Evolutionary conservation across 2,329 filamentous ascomycete species (phyloP), one percentile per base, ranked within the genome.

Genomic region (Venturia oleaginea): DNA sequence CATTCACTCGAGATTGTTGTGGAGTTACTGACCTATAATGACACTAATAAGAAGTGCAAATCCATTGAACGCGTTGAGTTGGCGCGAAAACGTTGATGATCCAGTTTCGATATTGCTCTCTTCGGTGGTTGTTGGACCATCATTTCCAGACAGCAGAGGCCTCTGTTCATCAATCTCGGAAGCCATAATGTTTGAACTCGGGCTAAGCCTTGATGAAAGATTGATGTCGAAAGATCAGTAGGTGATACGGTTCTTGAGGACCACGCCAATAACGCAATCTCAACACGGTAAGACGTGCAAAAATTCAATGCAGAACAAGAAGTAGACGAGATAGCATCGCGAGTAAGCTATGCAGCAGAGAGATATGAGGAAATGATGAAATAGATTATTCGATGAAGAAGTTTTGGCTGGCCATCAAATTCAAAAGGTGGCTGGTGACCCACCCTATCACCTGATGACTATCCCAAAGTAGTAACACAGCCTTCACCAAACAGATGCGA

Each of bases 51-150:
- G 51, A 40, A 63, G 51, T n/a, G 62, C 62, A 22, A 51, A 63
- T 7, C 62, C 62, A 48, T 63, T 63, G 32, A 55, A 63, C 2
- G 62, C 62, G 34, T 63, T 63, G 46, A 63, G 62, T n/a, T 63
- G 62, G 27, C 46, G 42, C 8, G 40, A 46, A 32, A 63, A 63
- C 42, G 40, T 38, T n/a, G 24, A 22, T 38, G 62, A 34, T 63
- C 8, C 24, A 19, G 46, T 15, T 38, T 40, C 34, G 3, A 27
- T n/a, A 38, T 17, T 30, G 6, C 42, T 24, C 17, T 51, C 48
- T 38, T 30, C 30, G 15, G 19, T 38, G 34, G 8, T n/a, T 37
- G 43, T 54, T 48, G 38, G 43, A 30, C 22, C 43, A 57, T 63
- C 32, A 2, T 34, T 34, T 4, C 30, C 51, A 6, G n/a, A 19